Base-by-base conservation (phyloP, 495 filamentous ascomycete species). In the Evernia prunastri region DNA sequence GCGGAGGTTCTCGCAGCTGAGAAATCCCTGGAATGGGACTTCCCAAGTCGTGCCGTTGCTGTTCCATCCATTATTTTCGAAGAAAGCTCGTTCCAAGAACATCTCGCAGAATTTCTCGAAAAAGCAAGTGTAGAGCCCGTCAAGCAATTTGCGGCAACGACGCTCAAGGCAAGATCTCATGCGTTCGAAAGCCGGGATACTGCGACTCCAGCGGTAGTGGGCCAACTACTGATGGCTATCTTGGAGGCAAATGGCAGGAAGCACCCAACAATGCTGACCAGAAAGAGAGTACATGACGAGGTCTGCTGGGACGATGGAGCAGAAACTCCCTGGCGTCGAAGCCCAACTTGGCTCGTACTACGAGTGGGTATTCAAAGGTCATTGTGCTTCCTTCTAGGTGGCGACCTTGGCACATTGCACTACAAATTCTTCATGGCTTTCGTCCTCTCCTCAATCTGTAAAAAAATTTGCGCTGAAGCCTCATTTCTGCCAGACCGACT, bases 271-370 rank as follows among this genome's bases (percentile, higher is more conserved):
- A 72, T 73, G 0, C 20, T 74, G 0, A 70, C 84, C 5, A 75
- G 76, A 13, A 88, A 88, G 71, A 75, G 78, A n/a, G 74, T 87
- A 9, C 78, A 80, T 3, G 86, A 88, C 60, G 84, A 86, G 29
- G 80, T 87, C 0, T 78, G 73, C 59, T 77, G 78, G 71, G 29
- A 13, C 6, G 63, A 74, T 15, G 68, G 75, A 8, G 73, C 76
- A 10, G 66, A 76, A 25, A 71, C 74, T 8, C 85, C 85, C 0
- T 88, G 85, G 86, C 76, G 84, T 29, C 71, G 85, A 40, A 72
- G 70, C 15, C 78, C 86, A 0, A 74, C 78, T 45, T 88, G 82
- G 81, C 80, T 89, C 6, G 75, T 86, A 1, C 70, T 87, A 17
- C 79, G 86, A 0, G 84, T 89, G 2, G 72, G 72, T 0, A 66